Evolutionary conservation across 2,329 filamentous ascomycete genomes (phyloP).

Genomic region (Colletotrichum musicola): DNA sequence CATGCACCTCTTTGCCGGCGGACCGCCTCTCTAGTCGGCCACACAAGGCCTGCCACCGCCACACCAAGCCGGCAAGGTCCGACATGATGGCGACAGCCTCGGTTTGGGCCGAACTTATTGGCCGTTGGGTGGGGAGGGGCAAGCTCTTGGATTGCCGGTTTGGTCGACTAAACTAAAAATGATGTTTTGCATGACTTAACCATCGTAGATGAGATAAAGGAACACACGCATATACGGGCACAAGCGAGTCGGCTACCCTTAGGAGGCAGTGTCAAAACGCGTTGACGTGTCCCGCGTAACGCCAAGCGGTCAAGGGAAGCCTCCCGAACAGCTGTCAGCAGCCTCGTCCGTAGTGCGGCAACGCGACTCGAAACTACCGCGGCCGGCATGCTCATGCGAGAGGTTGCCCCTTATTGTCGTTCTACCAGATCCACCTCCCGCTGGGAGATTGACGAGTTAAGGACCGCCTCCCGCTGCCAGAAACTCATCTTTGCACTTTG

Average conservation of each 20-base stretch:
- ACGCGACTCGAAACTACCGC: slow-evolving; percentile 24
- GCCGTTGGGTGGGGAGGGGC: background rate
- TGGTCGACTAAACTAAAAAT: background rate
- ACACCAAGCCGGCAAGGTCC: slow-evolving; percentile 5
- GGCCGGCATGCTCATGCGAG: slow-evolving; percentile 21
- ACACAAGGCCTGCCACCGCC: background rate
- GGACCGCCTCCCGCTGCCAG: background rate
- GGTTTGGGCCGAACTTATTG: slow-evolving; percentile 25
- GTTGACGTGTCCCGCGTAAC: background rate
- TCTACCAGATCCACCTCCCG: background rate
- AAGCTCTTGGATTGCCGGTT: slow-evolving; percentile 12
- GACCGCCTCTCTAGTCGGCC: slow-evolving; percentile 9
- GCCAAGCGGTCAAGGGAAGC: background rate
- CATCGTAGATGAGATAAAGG: no score
- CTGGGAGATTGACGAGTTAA: background rate
- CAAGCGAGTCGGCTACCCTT: no score
- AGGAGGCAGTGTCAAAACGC: background rate
- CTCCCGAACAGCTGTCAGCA: background rate
- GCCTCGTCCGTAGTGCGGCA: slow-evolving; percentile 25
- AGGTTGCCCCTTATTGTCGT: background rate
- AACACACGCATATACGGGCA: no score
- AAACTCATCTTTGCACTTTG: no score
- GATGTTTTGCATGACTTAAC: background rate
- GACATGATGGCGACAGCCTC: slow-evolving; percentile 12
- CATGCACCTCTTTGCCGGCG: background rate